Base-by-base conservation (phyloP, 345 rosid genomes). In the Combretum micranthum region DNA sequence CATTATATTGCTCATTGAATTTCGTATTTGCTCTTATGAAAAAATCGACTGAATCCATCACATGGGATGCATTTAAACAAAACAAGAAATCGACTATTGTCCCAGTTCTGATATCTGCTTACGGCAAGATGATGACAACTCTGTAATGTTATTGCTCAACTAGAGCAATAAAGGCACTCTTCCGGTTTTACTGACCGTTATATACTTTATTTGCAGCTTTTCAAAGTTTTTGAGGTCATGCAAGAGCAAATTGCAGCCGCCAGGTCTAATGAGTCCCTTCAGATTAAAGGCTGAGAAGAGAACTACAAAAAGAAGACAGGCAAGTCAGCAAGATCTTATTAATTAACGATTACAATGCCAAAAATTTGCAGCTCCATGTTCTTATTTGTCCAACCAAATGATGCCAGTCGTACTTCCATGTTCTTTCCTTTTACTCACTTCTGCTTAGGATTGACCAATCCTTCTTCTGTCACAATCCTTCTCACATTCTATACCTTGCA, bases 271-370 rank as follows among this genome's bases (percentile, higher is more conserved):
- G 47, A 75, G 85, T 56, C 85, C 95, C 57, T 87, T 84, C 75
- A 64, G 69, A 58, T 64, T 78, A 55, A 83, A 83, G 72, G 86
- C 88, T 18, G 92, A 86, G 81, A 95, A 86, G 60, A 81, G 95
- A 81, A 87, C 92, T 52, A 78, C 84, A 58, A 84, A 81, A 72
- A 77, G 96, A 58, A 83, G 80, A 70, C 78, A 85, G 96, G 98
- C 64, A 77, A 73, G 86, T 50, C 66, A 57, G 50, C 61, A 59
- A 25, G 13, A 37, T 14, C 49, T n/a, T 13, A 2, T 52, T 54
- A 26, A 15, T 10, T 32, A 1, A 32, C 9, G 39, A 32, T 5
- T 32, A 32, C 39, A 32, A 32, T 32, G 39, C 39, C 39, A 32
- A 32, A 32, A 1, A 5, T 7, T 9, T n/a, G n/a, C 39, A 32